A percentile compares a stretch with the other conserved stretches of the same genome.
Evolutionary conservation across 139 green algal species (phyloP).

Genomic region (Chlamydomonas sphaeroides): DNA sequence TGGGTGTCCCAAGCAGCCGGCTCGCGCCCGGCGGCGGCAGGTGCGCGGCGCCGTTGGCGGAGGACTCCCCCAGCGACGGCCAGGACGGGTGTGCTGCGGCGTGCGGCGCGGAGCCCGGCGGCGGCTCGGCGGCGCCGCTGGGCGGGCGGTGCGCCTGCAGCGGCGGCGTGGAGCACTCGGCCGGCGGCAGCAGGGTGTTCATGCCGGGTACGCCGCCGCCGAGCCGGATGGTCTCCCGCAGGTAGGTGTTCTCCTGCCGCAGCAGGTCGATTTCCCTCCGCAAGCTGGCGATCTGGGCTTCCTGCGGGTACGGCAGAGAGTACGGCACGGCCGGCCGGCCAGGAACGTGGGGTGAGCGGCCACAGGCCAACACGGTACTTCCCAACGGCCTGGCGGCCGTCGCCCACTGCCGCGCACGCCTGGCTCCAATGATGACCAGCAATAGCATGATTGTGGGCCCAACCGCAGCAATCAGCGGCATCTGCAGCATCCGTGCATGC

Average conservation of each 20-base stretch:
- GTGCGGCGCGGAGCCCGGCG: not conserved
- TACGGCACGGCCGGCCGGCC: too few species aligned
- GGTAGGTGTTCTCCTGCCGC: conserved; percentile 64
- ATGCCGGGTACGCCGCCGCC: conserved; percentile 1
- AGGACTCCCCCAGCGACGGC: not conserved
- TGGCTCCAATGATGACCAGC: too few species aligned
- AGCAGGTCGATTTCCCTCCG: conserved; percentile 84
- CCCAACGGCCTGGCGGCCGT: too few species aligned
- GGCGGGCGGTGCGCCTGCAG: not conserved
- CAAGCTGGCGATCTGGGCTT: conserved; percentile 69
- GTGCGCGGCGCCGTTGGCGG: too few species aligned
- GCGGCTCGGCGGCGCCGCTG: not conserved
- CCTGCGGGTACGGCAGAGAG: conserved; percentile 33
- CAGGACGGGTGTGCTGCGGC: not conserved
- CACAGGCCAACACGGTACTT: too few species aligned
- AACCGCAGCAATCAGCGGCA: too few species aligned
- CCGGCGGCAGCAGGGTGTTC: too few species aligned
- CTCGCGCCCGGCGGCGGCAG: not conserved
- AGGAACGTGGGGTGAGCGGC: too few species aligned
- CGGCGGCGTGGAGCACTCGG: not conserved
- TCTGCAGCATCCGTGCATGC: too few species aligned
- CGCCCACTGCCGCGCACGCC: too few species aligned
- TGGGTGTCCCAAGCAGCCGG: too few species aligned
- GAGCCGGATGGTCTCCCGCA: conserved; percentile 56
- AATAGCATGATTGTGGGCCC: too few species aligned